Base-by-base conservation (phyloP, 2,329 filamentous ascomycete genomes). In the Thelonectria blattea region DNA sequence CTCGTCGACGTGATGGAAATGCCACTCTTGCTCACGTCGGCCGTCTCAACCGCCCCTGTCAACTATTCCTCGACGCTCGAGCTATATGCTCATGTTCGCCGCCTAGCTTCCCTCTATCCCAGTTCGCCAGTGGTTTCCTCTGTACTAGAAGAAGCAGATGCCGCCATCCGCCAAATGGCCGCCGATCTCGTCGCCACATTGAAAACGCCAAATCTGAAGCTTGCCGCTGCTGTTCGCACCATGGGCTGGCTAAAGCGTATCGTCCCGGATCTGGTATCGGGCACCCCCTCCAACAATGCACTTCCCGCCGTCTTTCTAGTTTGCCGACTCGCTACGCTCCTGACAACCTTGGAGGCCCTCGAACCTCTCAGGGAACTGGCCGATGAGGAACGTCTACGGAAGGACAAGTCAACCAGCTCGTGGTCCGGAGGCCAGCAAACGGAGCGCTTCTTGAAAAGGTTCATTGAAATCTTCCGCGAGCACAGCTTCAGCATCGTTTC, bases 391-490 rank as follows among this genome's bases (percentile, higher is more conserved):
- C 88, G 76, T 51, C 72, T 75, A 47, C 82, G 79, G 14, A 80
- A 83, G 61, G 76, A 75, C 57, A 76, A 81, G 34, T 72, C 76
- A 14, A 71, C 74, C 6, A 72, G 73, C 20, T 75, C 76, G 9
- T 90, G 84, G 85, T 86, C 84, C 2, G 87, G 87, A 1, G 94
- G 94, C 0, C 93, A 96, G 71, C 95, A 98, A 74, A 97, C 93
- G 1, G 95, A 98, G 75, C 86, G 93, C 52, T 99, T 93, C 71
- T 80, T 99, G 45, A 99, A 98, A 76, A 86, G 93, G 49, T 99
- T 96, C 76, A 91, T 99, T 69, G 95, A 99, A 74, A 93, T 99
- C 27, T 98, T 98, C 74, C 90, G 95, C 53, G 95, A 99, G 76
- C 95, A 99, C 76, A 97, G 92, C 73, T 99, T 99, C 75, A 91